Evolutionary conservation across 1,284 basidiomycete genomes (phyloP).

Genomic region (Puccinia triticina): DNA sequence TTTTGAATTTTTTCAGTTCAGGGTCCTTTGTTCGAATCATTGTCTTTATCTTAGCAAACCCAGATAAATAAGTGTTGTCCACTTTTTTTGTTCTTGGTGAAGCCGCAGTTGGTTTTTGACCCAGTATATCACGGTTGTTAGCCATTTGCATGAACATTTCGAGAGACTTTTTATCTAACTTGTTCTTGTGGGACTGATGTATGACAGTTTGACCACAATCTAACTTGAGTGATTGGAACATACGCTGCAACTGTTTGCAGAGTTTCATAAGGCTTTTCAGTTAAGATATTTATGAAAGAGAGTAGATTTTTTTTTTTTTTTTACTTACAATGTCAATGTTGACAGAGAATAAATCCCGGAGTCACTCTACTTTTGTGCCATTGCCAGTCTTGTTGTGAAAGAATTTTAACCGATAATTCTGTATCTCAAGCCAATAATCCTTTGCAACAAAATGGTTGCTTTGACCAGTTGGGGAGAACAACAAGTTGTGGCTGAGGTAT

Average conservation of each 20-base stretch:
- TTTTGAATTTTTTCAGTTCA: background rate
- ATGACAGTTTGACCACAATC: background rate
- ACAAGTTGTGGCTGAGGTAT: conserved; percentile 1
- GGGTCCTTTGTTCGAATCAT: background rate
- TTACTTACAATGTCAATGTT: background rate
- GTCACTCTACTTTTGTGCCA: background rate
- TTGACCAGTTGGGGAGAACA: background rate
- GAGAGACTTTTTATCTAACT: background rate
- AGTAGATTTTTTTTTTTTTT: too few relatives aligned
- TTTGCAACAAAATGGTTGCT: conserved; percentile 16
- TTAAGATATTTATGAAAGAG: too few relatives aligned
- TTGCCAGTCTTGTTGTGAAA: background rate
- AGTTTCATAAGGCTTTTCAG: background rate
- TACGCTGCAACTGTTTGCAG: background rate
- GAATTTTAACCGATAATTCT: conserved; percentile 23
- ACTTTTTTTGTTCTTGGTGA: too few relatives aligned
- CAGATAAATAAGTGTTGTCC: background rate
- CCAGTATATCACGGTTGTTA: background rate
- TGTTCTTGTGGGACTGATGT: background rate
- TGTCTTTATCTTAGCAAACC: background rate
- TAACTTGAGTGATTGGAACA: conserved; percentile 1
- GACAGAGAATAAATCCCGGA: background rate
- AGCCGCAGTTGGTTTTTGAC: background rate
- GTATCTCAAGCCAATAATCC: conserved; percentile 15
- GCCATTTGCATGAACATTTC: background rate